These are phyloP conservation scores for Neostapfia colusana DNA, from an alignment of 176 grass and related monocot genomes.

Conservation along the genomic window DNA sequence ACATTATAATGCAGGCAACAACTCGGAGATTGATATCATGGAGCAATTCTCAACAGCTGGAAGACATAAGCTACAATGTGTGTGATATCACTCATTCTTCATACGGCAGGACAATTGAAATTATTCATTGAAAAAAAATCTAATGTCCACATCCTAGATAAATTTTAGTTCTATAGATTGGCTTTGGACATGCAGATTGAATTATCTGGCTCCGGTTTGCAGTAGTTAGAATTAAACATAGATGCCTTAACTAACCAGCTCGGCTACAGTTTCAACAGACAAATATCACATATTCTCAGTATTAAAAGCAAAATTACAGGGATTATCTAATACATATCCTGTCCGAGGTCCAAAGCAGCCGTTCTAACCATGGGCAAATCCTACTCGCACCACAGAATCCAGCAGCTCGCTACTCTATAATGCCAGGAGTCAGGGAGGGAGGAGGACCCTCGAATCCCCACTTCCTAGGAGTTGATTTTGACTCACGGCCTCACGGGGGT, in stretches of 20 bases:
- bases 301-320: not conserved
- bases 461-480: not conserved
- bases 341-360: not conserved
- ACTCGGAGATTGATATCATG: not conserved
- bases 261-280: not conserved
- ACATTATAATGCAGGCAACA: not conserved
- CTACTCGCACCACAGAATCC: not conserved
- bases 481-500: not conserved
- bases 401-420: not conserved
- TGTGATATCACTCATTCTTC: no score
- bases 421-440: not conserved
- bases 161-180: no score
- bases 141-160: not conserved
- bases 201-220: not conserved
- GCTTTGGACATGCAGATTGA: no score
- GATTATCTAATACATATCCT: not conserved
- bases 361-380: not conserved
- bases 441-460: conserved; percentile 4
- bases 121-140: not conserved
- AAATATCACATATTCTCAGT: not conserved
- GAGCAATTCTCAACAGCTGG: not conserved
- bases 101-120: not conserved
- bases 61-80: no score
- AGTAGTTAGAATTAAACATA: not conserved
- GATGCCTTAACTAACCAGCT: not conserved